Percentiles rank a stretch among this genome's conserved stretches.
phyloP scores from a whole-genome alignment of 2,329 filamentous ascomycete genomes.

The Alternaria ventricosa region DNA sequence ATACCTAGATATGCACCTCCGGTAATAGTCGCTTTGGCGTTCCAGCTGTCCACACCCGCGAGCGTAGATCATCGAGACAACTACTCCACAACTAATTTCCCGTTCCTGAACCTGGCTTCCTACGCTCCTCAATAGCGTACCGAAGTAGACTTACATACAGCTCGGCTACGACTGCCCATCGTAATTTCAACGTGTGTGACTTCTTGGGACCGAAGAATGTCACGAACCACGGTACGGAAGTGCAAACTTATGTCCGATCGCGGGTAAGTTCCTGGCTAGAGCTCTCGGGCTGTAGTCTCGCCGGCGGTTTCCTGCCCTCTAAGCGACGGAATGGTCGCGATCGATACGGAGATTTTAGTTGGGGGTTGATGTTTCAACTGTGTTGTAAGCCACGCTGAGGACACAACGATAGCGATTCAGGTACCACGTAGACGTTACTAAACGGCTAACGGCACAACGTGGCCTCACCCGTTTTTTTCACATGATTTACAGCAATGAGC shows the following conservation, averaged over 20 bases:
- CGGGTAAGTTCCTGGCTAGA: conserved; percentile 1
- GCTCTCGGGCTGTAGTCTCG: neutral
- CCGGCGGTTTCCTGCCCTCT: neutral
- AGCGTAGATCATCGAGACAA: neutral
- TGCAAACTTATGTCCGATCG: neutral
- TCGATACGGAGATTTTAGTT: neutral
- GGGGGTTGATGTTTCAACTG: neutral
- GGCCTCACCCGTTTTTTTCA: neutral
- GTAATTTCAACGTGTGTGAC: neutral
- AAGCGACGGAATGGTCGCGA: neutral
- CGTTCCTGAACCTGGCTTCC: neutral
- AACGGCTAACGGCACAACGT: neutral
- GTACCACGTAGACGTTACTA: neutral
- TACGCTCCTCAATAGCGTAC: neutral
- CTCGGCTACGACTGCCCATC: neutral
- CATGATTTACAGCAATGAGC: neutral
- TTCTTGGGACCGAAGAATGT: neutral
- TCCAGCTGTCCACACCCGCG: neutral
- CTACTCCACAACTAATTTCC: neutral
- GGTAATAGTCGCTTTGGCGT: neutral
- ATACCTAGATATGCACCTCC: neutral
- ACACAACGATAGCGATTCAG: neutral
- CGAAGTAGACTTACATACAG: neutral
- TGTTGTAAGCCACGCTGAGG: neutral
- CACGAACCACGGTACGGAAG: neutral